phyloP scores from a whole-genome alignment of 2,329 filamentous ascomycete species.

The Botrytis galanthina region DNA sequence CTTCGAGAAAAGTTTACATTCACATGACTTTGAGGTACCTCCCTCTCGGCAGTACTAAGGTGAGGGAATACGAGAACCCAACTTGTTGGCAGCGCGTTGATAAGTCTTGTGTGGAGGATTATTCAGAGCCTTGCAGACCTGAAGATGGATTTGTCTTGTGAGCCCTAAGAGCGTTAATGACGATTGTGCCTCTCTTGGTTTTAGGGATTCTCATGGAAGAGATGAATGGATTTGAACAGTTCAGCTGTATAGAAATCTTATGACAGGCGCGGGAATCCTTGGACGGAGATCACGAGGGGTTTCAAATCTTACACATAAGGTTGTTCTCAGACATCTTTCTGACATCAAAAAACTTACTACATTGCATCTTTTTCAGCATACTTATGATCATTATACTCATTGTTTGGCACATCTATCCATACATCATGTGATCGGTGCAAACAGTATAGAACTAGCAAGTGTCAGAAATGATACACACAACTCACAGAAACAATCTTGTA shows the following conservation, averaged over 20 bases:
- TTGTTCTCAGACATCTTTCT: background rate
- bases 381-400: background rate
- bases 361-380: background rate
- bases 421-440: background rate
- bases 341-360: background rate
- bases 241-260: background rate
- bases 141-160: background rate
- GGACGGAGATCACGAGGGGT: background rate
- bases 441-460: background rate
- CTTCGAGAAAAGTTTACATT: rapidly evolving
- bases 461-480: background rate
- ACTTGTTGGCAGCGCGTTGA: background rate
- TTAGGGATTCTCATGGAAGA: background rate
- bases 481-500: background rate
- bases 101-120: background rate
- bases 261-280: background rate
- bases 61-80: background rate
- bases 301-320: background rate
- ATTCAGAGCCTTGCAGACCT: background rate
- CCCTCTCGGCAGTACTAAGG: background rate
- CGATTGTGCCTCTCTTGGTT: background rate
- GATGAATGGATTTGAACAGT: background rate
- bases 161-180: background rate
- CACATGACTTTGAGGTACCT: background rate
- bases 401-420: background rate